Evolutionary conservation across 2,329 filamentous ascomycete species (phyloP).

Genomic region (Lizonia empirigonia): DNA sequence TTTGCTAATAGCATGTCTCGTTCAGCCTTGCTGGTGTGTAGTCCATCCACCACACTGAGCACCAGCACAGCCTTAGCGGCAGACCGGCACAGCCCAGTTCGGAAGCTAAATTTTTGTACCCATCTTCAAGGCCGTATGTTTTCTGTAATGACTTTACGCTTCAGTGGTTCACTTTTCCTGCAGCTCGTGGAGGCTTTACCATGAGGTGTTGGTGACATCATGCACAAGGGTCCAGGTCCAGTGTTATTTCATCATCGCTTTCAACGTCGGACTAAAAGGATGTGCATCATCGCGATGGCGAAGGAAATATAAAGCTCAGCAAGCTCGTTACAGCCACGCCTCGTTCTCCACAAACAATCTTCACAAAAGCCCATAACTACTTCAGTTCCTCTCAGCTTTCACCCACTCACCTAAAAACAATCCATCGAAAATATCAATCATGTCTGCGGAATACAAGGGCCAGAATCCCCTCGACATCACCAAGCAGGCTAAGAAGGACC

Average conservation of each 20-base stretch:
- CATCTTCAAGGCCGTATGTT: not conserved
- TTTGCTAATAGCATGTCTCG: too few species aligned
- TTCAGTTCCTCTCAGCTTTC: not conserved
- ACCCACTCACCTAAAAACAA: not conserved
- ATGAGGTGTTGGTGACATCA: constrained; percentile 20
- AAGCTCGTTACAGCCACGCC: not conserved
- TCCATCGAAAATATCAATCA: constrained; percentile 27
- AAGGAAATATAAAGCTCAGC: constrained; percentile 7
- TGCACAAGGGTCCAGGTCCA: constrained; percentile 10
- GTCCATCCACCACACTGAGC: not conserved
- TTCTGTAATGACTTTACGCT: not conserved
- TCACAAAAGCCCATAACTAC: not conserved
- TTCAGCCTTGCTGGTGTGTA: too few species aligned
- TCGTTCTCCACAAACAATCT: not conserved
- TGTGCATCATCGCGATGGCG: constrained; percentile 7
- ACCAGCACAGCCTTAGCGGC: too few species aligned
- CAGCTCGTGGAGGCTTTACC: not conserved
- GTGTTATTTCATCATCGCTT: constrained; percentile 14
- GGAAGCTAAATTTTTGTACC: not conserved
- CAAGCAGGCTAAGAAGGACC: constrained; percentile 55
- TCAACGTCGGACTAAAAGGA: not conserved
- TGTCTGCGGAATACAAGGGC: constrained; percentile 52
- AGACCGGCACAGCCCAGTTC: not conserved
- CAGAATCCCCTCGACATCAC: constrained; percentile 53
- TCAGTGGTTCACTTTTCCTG: constrained; percentile 1